Evolutionary conservation across 441 rosid genomes (phyloP).

Genomic region (Hura crepitans): DNA sequence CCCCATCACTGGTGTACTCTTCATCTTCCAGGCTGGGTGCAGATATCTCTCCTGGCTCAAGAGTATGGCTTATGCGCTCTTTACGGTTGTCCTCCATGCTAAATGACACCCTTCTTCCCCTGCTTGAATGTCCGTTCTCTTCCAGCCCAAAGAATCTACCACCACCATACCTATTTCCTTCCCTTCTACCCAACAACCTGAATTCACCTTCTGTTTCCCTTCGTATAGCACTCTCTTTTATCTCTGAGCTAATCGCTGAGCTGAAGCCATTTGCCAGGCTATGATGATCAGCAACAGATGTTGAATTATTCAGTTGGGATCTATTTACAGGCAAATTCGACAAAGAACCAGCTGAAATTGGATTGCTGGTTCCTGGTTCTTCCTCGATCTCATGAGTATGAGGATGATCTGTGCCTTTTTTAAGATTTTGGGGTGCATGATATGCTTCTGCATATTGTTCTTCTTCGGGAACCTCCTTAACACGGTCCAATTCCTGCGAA

Average conservation of each 20-base stretch:
- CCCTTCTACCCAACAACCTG: constrained; percentile 81
- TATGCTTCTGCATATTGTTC: constrained; percentile 34
- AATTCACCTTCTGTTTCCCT: constrained; percentile 96
- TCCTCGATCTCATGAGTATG: constrained; percentile 64
- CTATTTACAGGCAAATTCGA: constrained; percentile 29
- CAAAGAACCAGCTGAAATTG: constrained; percentile 21
- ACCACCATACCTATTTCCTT: constrained; percentile 57
- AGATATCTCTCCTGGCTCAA: constrained; percentile 67
- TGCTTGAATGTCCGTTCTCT: constrained; percentile 69
- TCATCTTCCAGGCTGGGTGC: constrained; percentile 58
- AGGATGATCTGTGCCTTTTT: constrained; percentile 25
- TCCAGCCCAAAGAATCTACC: constrained; percentile 71
- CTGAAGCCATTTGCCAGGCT: constrained; percentile 42
- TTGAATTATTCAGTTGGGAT: constrained; percentile 29
- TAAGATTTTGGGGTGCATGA: constrained; percentile 22
- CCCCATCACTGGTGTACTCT: constrained; percentile 68
- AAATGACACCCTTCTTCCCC: constrained; percentile 86
- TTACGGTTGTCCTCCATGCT: constrained; percentile 60
- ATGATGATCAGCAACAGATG: constrained; percentile 25
- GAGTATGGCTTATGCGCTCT: constrained; percentile 41
- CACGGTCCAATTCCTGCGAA: constrained; percentile 60
- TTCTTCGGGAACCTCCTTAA: constrained; percentile 49
- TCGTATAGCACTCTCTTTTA: constrained; percentile 87
- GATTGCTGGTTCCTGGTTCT: constrained; percentile 39
- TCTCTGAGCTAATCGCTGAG: constrained; percentile 45